These are phyloP conservation scores for Cymodocea nodosa DNA, from an alignment of 116 monocot species.

Conservation along the genomic window DNA sequence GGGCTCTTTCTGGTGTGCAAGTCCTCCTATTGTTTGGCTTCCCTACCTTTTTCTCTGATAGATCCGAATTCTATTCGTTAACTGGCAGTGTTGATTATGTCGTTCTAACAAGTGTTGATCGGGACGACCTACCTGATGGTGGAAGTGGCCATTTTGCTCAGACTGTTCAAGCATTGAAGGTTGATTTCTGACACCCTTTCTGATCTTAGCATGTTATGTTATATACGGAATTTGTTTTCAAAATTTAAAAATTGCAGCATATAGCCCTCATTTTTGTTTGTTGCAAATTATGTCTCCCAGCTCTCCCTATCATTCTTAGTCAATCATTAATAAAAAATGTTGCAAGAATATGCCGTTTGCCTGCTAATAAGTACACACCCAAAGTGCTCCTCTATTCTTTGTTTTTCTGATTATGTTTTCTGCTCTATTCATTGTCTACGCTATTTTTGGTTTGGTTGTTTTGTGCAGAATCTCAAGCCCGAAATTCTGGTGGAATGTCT, in stretches of 20 bases:
- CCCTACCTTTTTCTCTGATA: too few species aligned
- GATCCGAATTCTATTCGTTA: neutral
- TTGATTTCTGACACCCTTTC: conserved; percentile 6
- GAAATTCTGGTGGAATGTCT: conserved; percentile 84
- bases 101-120: conserved; percentile 93
- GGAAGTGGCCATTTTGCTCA: conserved; percentile 90
- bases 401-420: too few species aligned
- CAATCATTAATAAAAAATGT: too few species aligned
- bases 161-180: conserved; percentile 83
- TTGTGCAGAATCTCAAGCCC: conserved; percentile 25
- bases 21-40: too few species aligned
- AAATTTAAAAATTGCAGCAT: neutral
- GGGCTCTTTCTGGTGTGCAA: too few species aligned
- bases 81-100: conserved; percentile 79
- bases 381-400: too few species aligned
- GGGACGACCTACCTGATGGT: conserved; percentile 97
- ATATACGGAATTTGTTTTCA: too few species aligned
- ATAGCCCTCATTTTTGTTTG: neutral
- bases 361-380: too few species aligned
- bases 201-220: too few species aligned
- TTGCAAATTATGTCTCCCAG: neutral
- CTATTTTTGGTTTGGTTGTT: too few species aligned
- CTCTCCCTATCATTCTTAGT: neutral
- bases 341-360: too few species aligned
- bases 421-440: too few species aligned